Evolutionary conservation across 2,329 filamentous ascomycete genomes (phyloP).

Genomic region (Talaromyces sp.): DNA sequence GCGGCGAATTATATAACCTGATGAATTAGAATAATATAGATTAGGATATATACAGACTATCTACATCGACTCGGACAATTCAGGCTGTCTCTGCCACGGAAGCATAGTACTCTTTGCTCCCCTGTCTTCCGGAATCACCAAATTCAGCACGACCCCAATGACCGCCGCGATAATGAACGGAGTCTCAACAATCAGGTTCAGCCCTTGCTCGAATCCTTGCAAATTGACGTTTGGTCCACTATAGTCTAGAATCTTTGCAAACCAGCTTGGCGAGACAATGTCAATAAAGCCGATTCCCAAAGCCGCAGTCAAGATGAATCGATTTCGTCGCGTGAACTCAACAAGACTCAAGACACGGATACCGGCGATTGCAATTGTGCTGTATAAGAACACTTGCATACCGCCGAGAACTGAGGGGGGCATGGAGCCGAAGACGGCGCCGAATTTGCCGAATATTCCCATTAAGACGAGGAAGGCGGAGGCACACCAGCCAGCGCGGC

Average conservation of each 20-base stretch:
- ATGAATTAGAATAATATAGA: neutral
- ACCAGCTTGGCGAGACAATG: constrained; percentile 65
- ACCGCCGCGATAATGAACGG: constrained; percentile 31
- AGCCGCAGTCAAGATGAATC: constrained; percentile 75
- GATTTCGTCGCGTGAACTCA: constrained; percentile 72
- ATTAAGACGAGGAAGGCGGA: constrained; percentile 75
- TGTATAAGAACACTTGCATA: constrained; percentile 79
- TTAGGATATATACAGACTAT: neutral
- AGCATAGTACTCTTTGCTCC: neutral
- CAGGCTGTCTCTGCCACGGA: constrained; percentile 3
- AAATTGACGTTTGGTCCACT: constrained; percentile 63
- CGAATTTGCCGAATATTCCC: constrained; percentile 81
- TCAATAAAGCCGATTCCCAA: constrained; percentile 70
- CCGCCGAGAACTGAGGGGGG: constrained; percentile 64
- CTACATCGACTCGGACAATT: neutral
- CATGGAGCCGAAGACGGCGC: constrained; percentile 73
- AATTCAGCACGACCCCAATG: constrained; percentile 28
- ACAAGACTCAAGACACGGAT: constrained; percentile 70
- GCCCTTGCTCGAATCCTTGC: constrained; percentile 55
- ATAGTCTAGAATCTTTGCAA: constrained; percentile 70
- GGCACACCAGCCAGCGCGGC: constrained; percentile 74
- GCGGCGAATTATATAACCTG: constrained; percentile 12
- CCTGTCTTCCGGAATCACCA: constrained; percentile 18
- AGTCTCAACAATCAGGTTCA: constrained; percentile 30
- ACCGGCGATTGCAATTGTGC: constrained; percentile 71